Percentiles rank a stretch among this genome's conserved stretches.
These are phyloP conservation scores for Yamadazyma insecticola DNA, from an alignment of 805 yeast species.

Conservation along the genomic window DNA sequence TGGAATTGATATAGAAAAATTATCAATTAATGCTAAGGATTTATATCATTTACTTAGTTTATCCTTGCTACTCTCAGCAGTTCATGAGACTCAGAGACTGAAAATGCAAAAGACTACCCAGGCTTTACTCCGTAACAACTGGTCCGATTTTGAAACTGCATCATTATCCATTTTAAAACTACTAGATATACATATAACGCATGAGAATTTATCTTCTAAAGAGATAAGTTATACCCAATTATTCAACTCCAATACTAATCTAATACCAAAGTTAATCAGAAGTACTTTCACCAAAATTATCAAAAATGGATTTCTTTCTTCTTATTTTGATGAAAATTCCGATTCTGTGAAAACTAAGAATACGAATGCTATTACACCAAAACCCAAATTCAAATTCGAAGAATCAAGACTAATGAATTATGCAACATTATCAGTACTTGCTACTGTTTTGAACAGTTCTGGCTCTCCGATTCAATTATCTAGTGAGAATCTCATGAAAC, in stretches of 20 bases:
- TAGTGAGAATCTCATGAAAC: conserved; percentile 46
- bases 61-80: conserved; percentile 39
- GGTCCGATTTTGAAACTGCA: conserved; percentile 39
- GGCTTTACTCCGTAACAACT: conserved; percentile 19
- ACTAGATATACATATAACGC: conserved; percentile 38
- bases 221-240: conserved; percentile 15
- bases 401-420: conserved; percentile 37
- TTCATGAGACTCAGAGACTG: conserved; percentile 21
- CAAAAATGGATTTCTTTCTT: conserved; percentile 28
- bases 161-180: conserved; percentile 47
- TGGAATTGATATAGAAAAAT: conserved; percentile 31
- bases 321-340: conserved; percentile 5
- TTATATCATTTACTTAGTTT: conserved; percentile 46
- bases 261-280: conserved; percentile 9
- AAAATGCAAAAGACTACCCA: conserved; percentile 23
- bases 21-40: conserved; percentile 35
- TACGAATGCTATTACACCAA: conserved; percentile 7
- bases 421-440: conserved; percentile 35
- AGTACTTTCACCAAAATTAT: conserved; percentile 16
- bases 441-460: conserved; percentile 22
- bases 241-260: conserved; percentile 1
- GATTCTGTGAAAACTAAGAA: neutral
- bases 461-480: conserved; percentile 33
- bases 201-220: conserved; percentile 2
- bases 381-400: conserved; percentile 11